Base-by-base conservation (phyloP, 305 asterid species). In the Solanum aculeatissimum region DNA sequence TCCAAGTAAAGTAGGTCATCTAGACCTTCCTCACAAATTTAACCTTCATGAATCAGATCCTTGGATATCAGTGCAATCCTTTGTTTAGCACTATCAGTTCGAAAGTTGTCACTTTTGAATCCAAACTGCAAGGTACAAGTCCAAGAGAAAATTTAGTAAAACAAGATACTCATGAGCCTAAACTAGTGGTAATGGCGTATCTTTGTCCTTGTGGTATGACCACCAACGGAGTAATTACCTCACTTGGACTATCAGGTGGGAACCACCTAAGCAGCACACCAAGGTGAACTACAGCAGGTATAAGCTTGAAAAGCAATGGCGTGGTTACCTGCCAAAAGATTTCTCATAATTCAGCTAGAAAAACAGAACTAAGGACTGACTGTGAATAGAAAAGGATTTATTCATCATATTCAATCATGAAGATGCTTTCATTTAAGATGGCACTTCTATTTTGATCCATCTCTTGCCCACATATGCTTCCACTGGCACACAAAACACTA, bases 221-320 rank as follows among this genome's bases (percentile, higher is more conserved):
- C 27, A 51, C 5, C 82, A 75, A 16, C 16, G 15, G 63, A 27
- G 19, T 25, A 66, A 82, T 88, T 91, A 97, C 99, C 98, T 97
- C 99, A 16, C 75, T 87, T 89, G 88, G 97, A 85, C 85, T 88
- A 84, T 97, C 99, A 29, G 98, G 98, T 38, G 98, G 80, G 89
- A 95, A 97, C 99, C 99, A 97, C 88, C 98, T 92, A 82, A 97
- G 83, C 88, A 97, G 89, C 79, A 97, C 92, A 11, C 99, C 99
- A 69, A 95, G 99, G 89, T 97, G 99, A 89, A 97, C 93, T 27
- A 97, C 98, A 49, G 94, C 98, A 78, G 99, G 99, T 89, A 97
- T 93, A 85, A 97, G 90, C 93, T 97, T 95, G 95, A 97, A 95
- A 86, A 97, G 97, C 90, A 97, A 87, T 75, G 99, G 99, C 47